Base-by-base conservation (phyloP, 768 basidiomycete species). In the Phanerodontia chrysosporium region DNA sequence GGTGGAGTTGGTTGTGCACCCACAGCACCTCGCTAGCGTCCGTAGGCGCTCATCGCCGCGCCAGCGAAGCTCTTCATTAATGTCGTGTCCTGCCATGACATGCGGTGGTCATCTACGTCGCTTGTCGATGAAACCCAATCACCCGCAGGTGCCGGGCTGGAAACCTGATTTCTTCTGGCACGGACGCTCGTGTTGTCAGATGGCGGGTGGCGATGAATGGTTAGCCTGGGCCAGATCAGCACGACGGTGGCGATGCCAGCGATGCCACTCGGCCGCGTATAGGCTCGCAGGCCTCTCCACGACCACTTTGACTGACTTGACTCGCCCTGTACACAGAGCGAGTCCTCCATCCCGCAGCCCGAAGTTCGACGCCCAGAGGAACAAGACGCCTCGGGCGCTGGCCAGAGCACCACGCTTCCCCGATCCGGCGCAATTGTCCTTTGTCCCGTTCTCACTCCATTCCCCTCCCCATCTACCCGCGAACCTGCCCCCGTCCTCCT, bases 361-460 rank as follows among this genome's bases (percentile, higher is more conserved):
- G n/a, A n/a, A n/a, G n/a, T n/a, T n/a, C n/a, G n/a, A 35, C 32
- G 32, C 32, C 32, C 32, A n/a, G n/a, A n/a, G n/a, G n/a, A n/a
- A n/a, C 55, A 46, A 32, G 44, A 46, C 42, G 25, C 55, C 44
- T n/a, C 44, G 55, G 44, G 44, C 44, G 55, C 55, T 27, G 45
- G 56, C 32, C 56, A 35, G 22, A 58, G 51, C 58, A 27, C 39
- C 32, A 29, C 22, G 24, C 51, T 10, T 58, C 16, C 49, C 49
- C n/a, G 48, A 45, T 36, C 39, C 48, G 44, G 58, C 39, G 39
- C 49, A 58, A 58, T 58, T 58, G 58, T 53, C 39, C 39, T 25
- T 30, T 24, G 30, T 55, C 35, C 51, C 32, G 4, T 29, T 30
- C 12, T 18, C 29, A 22, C 22, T 3, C 53, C 22, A 55, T 42